A percentile compares a stretch with the other conserved stretches of the same genome.
Conservation (phyloP, 2,329 filamentous ascomycete genomes). For the Aspergillus thermomutatus region DNA sequence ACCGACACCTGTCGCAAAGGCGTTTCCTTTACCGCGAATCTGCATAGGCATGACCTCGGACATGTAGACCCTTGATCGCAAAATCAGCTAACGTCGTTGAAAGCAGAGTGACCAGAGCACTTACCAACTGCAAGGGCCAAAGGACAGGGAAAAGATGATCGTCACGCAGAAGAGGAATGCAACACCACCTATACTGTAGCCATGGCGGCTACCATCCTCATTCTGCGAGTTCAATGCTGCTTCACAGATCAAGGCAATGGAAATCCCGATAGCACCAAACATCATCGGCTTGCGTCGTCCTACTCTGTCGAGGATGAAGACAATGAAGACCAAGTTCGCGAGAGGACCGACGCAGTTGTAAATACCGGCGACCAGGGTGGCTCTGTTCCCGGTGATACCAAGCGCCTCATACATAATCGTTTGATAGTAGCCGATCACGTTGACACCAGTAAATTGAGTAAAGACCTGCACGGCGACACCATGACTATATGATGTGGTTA, state of each 20-base stretch:
- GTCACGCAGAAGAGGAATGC: slow-evolving; percentile 65
- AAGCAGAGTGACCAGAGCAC: not conserved
- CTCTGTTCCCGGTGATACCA: slow-evolving; percentile 54
- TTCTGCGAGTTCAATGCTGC: slow-evolving; percentile 56
- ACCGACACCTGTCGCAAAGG: slow-evolving; percentile 56
- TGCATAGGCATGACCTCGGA: slow-evolving; percentile 65
- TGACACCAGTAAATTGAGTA: slow-evolving; percentile 52
- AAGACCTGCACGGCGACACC: slow-evolving; percentile 63
- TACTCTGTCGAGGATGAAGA: slow-evolving; percentile 54
- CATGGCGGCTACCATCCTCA: slow-evolving; percentile 37
- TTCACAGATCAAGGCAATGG: slow-evolving; percentile 58
- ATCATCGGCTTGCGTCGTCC: slow-evolving; percentile 53
- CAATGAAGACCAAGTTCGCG: slow-evolving; percentile 48
- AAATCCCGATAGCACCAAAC: slow-evolving; percentile 53
- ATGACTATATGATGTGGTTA: slow-evolving; percentile 33
- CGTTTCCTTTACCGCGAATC: slow-evolving; percentile 58
- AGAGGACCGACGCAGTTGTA: slow-evolving; percentile 57
- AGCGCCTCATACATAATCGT: slow-evolving; percentile 44
- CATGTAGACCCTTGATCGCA: slow-evolving; percentile 59
- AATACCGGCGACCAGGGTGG: slow-evolving; percentile 56
- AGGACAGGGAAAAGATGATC: slow-evolving; percentile 58
- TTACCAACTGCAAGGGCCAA: slow-evolving; percentile 46
- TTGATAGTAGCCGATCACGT: slow-evolving; percentile 43
- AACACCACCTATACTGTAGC: slow-evolving; percentile 58
- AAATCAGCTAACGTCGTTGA: not conserved